Evolutionary conservation across 2,329 filamentous ascomycete species (phyloP).

Genomic region (Sporothrix sp.): DNA sequence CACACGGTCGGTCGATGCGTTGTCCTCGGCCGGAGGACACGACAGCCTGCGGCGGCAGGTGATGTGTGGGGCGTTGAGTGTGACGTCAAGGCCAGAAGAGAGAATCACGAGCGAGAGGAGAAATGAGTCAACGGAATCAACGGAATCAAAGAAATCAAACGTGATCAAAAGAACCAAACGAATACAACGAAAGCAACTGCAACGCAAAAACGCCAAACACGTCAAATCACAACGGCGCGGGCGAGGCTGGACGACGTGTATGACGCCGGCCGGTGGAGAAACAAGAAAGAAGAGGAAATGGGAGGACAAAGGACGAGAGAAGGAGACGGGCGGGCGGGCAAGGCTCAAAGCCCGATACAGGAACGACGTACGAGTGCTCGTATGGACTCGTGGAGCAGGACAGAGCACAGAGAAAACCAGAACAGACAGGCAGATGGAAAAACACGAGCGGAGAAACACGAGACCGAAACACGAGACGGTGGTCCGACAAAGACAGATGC

Average conservation of each 20-base stretch:
- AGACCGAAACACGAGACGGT: too few species aligned
- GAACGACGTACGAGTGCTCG: too few species aligned
- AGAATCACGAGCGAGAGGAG: background rate
- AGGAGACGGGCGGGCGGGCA: too few species aligned
- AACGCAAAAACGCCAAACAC: background rate
- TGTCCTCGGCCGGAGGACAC: too few species aligned
- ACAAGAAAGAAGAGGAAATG: background rate
- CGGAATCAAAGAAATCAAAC: background rate
- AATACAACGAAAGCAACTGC: background rate
- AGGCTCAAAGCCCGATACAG: too few species aligned
- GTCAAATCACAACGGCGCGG: background rate
- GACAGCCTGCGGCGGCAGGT: background rate
- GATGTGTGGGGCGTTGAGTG: conserved; percentile 1
- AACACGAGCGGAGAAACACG: too few species aligned
- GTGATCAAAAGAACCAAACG: background rate
- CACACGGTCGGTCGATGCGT: too few species aligned
- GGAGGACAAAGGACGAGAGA: too few species aligned
- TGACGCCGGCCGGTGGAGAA: background rate
- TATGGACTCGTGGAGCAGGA: too few species aligned
- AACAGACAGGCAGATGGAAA: too few species aligned
- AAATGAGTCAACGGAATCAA: background rate
- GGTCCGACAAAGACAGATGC: too few species aligned
- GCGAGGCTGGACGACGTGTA: conserved; percentile 4
- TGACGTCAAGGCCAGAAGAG: background rate
- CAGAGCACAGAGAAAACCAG: too few species aligned